Conservation (phyloP, 2,329 filamentous ascomycete genomes). For the Trichoderma aggressivum region DNA sequence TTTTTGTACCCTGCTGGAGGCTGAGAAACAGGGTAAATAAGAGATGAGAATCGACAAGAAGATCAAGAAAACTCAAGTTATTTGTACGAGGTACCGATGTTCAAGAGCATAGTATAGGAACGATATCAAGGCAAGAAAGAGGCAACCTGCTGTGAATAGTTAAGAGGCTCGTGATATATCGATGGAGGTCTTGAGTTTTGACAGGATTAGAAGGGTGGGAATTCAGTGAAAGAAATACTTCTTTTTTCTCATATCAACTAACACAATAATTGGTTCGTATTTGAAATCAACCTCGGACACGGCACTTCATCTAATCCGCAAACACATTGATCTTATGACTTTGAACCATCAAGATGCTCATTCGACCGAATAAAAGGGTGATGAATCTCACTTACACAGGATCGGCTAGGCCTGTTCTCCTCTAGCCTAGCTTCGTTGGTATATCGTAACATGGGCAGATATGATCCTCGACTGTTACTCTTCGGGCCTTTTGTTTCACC, state of each 20-base stretch:
- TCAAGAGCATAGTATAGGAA: neutral
- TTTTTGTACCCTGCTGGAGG: neutral
- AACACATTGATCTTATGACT: neutral
- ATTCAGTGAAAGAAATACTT: neutral
- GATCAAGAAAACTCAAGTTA: neutral
- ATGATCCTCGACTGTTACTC: neutral
- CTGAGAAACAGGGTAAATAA: neutral
- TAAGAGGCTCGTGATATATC: neutral
- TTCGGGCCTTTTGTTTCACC: neutral
- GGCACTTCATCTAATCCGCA: neutral
- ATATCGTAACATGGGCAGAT: neutral
- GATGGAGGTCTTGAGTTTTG: too few species aligned
- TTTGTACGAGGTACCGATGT: neutral
- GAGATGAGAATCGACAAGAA: neutral
- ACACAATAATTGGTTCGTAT: neutral
- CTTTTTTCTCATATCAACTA: neutral
- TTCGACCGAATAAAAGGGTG: neutral
- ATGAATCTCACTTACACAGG: neutral
- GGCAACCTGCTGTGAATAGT: neutral
- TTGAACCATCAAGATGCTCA: neutral
- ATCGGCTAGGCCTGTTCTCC: neutral
- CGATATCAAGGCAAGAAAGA: neutral
- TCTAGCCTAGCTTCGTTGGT: neutral
- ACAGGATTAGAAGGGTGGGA: neutral
- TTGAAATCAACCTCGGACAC: neutral